Percentiles rank a stretch among this genome's conserved stretches.
Evolutionary conservation across 106 monocot species (phyloP).

Genomic region (Apostasia ramifera): DNA sequence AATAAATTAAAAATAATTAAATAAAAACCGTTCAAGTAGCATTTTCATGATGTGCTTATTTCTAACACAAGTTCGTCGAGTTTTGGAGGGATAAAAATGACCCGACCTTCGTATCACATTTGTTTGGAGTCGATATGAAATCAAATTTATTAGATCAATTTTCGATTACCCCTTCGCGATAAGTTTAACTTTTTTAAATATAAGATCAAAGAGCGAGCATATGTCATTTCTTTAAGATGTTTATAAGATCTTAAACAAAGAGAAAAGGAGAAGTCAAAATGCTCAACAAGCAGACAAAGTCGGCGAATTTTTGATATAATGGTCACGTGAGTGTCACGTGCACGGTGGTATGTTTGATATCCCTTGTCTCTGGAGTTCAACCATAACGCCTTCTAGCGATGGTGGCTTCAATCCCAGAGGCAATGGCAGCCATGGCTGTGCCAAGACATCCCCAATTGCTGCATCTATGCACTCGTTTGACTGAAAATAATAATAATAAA

Average conservation of each 20-base stretch:
- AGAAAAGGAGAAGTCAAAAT: background rate
- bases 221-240: too few species aligned
- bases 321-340: slow-evolving; percentile 6
- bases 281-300: slow-evolving; percentile 8
- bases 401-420: slow-evolving; percentile 91
- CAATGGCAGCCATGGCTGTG: slow-evolving; percentile 77
- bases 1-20: too few species aligned
- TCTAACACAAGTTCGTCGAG: too few species aligned
- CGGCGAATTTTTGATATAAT: slow-evolving; percentile 20
- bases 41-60: too few species aligned
- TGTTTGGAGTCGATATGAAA: too few species aligned
- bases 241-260: background rate
- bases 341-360: slow-evolving; percentile 59
- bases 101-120: too few species aligned
- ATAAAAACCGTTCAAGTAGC: too few species aligned
- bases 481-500: slow-evolving; percentile 21
- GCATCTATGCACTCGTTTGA: slow-evolving; percentile 79
- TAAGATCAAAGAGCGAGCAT: too few species aligned
- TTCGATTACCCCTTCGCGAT: too few species aligned
- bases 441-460: slow-evolving; percentile 78
- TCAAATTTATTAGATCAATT: too few species aligned
- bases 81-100: too few species aligned
- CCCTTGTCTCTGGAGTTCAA: slow-evolving; percentile 75
- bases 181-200: too few species aligned
- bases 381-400: slow-evolving; percentile 66